phyloP scores from a whole-genome alignment of 371 early-diverging fungal species.

The Nematocida sp. region DNA sequence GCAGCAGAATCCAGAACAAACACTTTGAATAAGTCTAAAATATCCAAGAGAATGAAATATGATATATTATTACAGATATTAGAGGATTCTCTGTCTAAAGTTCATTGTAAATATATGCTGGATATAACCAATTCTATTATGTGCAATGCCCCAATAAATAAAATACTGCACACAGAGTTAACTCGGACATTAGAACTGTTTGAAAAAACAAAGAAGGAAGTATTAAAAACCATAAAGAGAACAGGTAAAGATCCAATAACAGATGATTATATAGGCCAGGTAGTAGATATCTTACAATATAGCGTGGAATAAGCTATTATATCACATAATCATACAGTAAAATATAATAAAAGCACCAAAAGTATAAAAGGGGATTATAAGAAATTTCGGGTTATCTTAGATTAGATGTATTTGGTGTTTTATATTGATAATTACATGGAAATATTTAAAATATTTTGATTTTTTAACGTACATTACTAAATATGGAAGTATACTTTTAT shows the following conservation, averaged over 20 bases:
- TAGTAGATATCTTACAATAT: not conserved
- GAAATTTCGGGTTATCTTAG: too few relatives aligned
- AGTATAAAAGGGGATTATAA: too few relatives aligned
- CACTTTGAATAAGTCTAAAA: not conserved
- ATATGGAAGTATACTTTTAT: too few relatives aligned
- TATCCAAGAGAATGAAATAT: not conserved
- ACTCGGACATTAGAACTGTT: not conserved
- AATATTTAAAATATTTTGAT: too few relatives aligned
- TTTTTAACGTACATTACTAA: too few relatives aligned
- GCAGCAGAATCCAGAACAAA: not conserved
- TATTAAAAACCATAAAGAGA: not conserved
- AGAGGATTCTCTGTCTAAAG: conserved; percentile 13
- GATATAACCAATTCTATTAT: conserved; percentile 1
- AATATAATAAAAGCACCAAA: too few relatives aligned
- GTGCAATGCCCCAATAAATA: not conserved
- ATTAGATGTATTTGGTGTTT: too few relatives aligned
- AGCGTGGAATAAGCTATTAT: not conserved
- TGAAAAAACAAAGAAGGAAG: conserved; percentile 13
- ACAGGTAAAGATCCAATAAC: not conserved
- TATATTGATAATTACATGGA: too few relatives aligned
- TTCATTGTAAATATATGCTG: conserved; percentile 2
- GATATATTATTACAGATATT: not conserved
- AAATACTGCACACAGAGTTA: not conserved
- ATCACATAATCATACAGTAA: too few relatives aligned
- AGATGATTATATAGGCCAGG: not conserved